Evolutionary conservation across 495 filamentous ascomycete genomes (phyloP), one percentile per base, ranked within the genome.

Genomic region (Lentithecium fluviatile): DNA sequence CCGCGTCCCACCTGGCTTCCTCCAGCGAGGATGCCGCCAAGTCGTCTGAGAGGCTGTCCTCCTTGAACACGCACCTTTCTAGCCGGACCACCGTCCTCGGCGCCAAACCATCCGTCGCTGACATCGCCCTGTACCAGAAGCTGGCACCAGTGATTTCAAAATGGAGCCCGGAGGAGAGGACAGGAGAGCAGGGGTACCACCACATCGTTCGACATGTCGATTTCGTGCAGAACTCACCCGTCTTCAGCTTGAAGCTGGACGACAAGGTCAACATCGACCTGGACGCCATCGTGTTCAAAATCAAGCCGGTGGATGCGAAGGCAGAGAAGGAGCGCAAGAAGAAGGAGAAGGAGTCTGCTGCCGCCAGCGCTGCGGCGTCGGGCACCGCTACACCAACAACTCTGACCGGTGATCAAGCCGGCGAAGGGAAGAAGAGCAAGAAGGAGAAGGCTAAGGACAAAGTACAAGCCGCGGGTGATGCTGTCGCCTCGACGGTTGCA

Each of bases 151-250:
- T 86, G 3, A 89, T 97, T 55, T 83, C 85, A 69, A 80, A 80
- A 58, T 97, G 92, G 93, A 80, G 81, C 6, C 76, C 88, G 40
- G 91, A 97, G 79, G 83, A 96, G 80, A 84, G 88, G 66, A 96
- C 94, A 6, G 94, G 94, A 34, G 84, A 96, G 78, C 79, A 90
- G 46, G 94, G 94, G 54, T 88, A 85, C 71, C 91, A 94, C 67
- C 84, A 97, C 73, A 88, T 97, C 66, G 90, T 98, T 34, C 91
- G 94, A 34, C 88, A 87, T 69, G 75, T 96, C 64, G 94, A 97
- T 74, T 96, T 96, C 70, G 88, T 98, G 57, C 94, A 98, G 78
- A 96, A 95, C 76, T 83, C 88, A 48, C 80, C 83, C 0, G 58
- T 92, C 46, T 95, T 96, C 67, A 82, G 82, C 6, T 79, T 96